Conservation (phyloP, 108 stramenopile genomes). For the Fragilariopsis cylindrus region DNA sequence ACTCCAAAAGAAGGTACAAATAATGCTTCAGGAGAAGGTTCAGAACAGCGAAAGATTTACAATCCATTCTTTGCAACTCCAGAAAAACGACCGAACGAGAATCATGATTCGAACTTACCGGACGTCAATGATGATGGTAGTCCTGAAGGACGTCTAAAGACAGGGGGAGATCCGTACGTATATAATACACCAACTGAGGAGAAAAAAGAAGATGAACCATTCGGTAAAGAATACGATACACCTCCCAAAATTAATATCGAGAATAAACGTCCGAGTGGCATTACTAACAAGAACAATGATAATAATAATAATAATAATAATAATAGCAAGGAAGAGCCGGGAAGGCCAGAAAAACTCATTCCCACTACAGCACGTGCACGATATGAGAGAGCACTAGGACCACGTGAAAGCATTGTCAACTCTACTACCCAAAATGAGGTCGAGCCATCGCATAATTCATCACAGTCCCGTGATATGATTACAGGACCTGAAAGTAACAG, state of each 20-base stretch:
- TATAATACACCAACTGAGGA: slow-evolving; percentile 2
- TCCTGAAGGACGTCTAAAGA: not conserved
- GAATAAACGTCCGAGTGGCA: not conserved
- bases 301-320: not conserved
- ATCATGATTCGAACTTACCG: too few relatives aligned
- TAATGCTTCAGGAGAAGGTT: not conserved
- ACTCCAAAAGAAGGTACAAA: slow-evolving; percentile 23
- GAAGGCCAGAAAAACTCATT: slow-evolving; percentile 29
- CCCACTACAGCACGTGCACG: slow-evolving; percentile 31
- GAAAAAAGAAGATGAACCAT: not conserved
- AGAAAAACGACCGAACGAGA: not conserved
- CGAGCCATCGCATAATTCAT: not conserved
- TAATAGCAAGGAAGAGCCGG: slow-evolving; percentile 6
- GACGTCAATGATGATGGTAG: not conserved
- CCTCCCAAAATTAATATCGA: slow-evolving; percentile 8
- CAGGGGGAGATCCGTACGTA: not conserved
- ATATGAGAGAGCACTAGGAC: slow-evolving; percentile 40
- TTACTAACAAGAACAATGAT: not conserved
- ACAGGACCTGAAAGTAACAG: not conserved
- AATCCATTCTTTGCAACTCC: slow-evolving; percentile 64
- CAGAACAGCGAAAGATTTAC: slow-evolving; percentile 28
- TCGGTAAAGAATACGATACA: slow-evolving; percentile 9
- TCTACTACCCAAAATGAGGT: not conserved
- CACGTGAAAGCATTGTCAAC: slow-evolving; percentile 1
- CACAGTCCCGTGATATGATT: not conserved